Evolutionary conservation across 139 green algal species (phyloP).

Genomic region (Picochlorum sp.): DNA sequence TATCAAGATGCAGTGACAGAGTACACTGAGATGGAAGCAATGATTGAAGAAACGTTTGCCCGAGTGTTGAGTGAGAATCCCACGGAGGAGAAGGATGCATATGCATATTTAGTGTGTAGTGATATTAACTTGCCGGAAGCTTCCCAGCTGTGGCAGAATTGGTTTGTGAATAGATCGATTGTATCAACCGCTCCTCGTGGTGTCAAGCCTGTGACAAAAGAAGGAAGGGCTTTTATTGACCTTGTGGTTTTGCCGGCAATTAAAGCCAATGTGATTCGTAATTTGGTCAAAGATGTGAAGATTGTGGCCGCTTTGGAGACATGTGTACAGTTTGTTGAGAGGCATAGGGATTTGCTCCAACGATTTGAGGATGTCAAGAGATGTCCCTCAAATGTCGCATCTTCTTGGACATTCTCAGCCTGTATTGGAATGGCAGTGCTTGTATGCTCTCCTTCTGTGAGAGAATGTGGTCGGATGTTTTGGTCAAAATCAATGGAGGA

Average conservation of each 20-base stretch:
- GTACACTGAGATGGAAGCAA: conserved; percentile 78
- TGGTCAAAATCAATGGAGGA: too few relatives aligned
- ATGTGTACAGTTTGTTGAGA: conserved; percentile 13
- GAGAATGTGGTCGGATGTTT: too few relatives aligned
- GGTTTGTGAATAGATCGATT: conserved; percentile 8
- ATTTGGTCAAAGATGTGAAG: conserved; percentile 44
- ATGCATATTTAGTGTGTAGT: background rate
- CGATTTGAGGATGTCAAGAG: background rate
- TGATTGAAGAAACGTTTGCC: conserved; percentile 52
- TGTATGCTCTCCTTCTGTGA: too few relatives aligned
- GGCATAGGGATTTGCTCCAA: background rate
- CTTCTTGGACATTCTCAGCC: background rate
- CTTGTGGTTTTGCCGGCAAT: conserved; percentile 82
- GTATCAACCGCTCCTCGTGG: conserved; percentile 1
- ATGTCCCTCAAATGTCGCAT: background rate
- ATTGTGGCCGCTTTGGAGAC: conserved; percentile 19
- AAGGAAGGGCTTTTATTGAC: conserved; percentile 2
- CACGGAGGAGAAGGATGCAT: background rate
- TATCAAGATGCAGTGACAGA: conserved; percentile 71
- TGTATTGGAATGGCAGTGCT: too few relatives aligned
- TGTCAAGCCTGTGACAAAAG: conserved; percentile 21
- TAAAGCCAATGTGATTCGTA: conserved; percentile 66
- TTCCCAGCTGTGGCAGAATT: background rate
- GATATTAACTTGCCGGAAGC: background rate
- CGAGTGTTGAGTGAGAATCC: background rate